Base-by-base conservation (phyloP, 495 filamentous ascomycete species). In the Lasiosphaeria hispida region DNA sequence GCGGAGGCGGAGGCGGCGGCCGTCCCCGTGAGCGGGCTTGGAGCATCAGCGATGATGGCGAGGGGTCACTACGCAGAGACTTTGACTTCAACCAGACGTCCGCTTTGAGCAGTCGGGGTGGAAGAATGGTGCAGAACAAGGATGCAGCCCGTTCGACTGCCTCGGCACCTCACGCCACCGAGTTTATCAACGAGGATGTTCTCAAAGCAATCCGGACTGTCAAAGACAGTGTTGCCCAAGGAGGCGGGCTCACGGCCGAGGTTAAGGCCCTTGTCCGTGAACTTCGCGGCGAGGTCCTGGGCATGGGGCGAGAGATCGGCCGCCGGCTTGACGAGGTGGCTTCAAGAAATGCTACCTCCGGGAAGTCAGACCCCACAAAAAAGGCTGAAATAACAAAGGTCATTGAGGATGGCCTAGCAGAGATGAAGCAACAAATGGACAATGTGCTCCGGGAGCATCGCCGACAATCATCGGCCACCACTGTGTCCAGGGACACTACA, bases 181-280 rank as follows among this genome's bases (percentile, higher is more conserved):
- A 81, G 10, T 60, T 78, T 7, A 50, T 83, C 33, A 85, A 78
- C 35, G 87, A 90, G 18, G 91, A 97, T 55, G 73, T 96, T 58
- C 65, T 92, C 34, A 83, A 88, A 42, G 80, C 92, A 53, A 83
- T 98, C 43, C 82, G 83, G 50, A 86, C 87, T 49, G 86, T 98
- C 57, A 96, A 92, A 68, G 90, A 90, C 63, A 92, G 89, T 65
- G 88, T 96, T 56, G 80, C 88, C 18, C 87, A 95, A 75, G 81
- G 87, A 48, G 92, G 92, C 61, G 87, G 90, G 11, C 80, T 94
- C 66, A 94, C 92, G 4, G 87, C 89, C 55, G 89, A 96, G 69
- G 89, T 96, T 38, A 98, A 97, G 72, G 85, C 88, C 2, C 75
- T 95, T 13, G 87, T 96, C 10, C 85, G 90, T 40, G 92, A 97